phyloP scores from a whole-genome alignment of 2,329 filamentous ascomycete species.

The Beauveria medogensis region DNA sequence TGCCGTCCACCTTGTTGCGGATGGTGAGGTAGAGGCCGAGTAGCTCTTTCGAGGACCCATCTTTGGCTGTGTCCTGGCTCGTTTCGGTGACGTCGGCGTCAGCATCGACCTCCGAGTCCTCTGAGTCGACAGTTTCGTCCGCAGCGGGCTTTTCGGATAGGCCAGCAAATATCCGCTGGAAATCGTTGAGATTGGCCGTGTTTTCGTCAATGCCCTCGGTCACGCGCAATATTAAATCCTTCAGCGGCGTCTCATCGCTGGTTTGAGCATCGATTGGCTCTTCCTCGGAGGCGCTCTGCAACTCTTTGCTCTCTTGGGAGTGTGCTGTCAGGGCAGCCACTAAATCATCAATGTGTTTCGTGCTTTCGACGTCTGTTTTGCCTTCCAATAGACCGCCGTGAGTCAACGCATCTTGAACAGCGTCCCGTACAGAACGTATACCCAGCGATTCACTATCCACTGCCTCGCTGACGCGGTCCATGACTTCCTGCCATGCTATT shows the following conservation, averaged over 20 bases:
- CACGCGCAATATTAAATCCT: conserved; percentile 45
- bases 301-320: conserved; percentile 19
- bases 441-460: conserved; percentile 51
- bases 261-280: conserved; percentile 12
- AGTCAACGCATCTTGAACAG: conserved; percentile 46
- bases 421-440: conserved; percentile 42
- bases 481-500: conserved; percentile 46
- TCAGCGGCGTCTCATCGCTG: conserved; percentile 23
- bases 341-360: conserved; percentile 41
- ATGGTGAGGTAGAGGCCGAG: conserved; percentile 65
- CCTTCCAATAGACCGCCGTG: conserved; percentile 44
- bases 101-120: background rate
- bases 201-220: conserved; percentile 37
- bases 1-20: conserved; percentile 63
- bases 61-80: background rate
- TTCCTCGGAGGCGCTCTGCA: conserved; percentile 13
- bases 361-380: conserved; percentile 37
- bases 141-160: conserved; percentile 31
- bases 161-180: conserved; percentile 43
- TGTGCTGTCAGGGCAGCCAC: conserved; percentile 38
- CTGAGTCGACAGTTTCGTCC: background rate
- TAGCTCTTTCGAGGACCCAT: conserved; percentile 28
- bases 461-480: conserved; percentile 45
- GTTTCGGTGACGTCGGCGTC: conserved; percentile 3
- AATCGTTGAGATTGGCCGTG: conserved; percentile 34